Percentiles rank a stretch among this genome's conserved stretches.
These are phyloP conservation scores for Fusarium tjaetaba DNA, from an alignment of 2,329 filamentous ascomycete species.

Conservation along the genomic window DNA sequence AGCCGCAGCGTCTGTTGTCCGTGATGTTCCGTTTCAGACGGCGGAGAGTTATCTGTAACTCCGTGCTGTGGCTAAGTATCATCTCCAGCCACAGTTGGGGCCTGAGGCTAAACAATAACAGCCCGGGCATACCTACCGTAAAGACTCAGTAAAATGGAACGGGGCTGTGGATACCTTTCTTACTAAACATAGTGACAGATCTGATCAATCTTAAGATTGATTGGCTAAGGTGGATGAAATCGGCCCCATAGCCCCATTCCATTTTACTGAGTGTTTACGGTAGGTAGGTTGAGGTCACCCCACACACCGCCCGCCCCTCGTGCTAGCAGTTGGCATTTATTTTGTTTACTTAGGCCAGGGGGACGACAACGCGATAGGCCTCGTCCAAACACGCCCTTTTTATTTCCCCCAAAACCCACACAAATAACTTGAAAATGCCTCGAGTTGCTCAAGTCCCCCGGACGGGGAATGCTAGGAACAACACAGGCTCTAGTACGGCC, in stretches of 20 bases:
- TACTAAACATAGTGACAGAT: too few species aligned
- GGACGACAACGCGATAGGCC: slow-evolving; percentile 42
- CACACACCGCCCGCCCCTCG: slow-evolving; percentile 17
- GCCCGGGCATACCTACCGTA: not conserved
- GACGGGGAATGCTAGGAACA: slow-evolving; percentile 57
- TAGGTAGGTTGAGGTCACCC: slow-evolving; percentile 13
- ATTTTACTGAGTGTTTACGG: too few species aligned
- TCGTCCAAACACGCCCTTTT: slow-evolving; percentile 31
- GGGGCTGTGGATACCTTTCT: too few species aligned
- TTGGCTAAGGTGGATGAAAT: too few species aligned
- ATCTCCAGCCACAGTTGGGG: slow-evolving; percentile 20
- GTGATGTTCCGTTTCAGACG: slow-evolving; percentile 27
- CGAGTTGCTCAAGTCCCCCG: slow-evolving; percentile 66
- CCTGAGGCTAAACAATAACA: slow-evolving; percentile 30
- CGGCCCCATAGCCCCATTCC: too few species aligned
- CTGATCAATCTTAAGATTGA: too few species aligned
- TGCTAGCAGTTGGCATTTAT: slow-evolving; percentile 33
- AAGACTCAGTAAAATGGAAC: too few species aligned
- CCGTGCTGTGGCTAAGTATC: not conserved
- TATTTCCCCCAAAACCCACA: slow-evolving; percentile 29
- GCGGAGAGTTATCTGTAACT: slow-evolving; percentile 11
- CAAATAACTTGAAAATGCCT: slow-evolving; percentile 58
- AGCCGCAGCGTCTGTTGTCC: slow-evolving; percentile 3
- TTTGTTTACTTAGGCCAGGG: slow-evolving; percentile 46
- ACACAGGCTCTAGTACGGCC: slow-evolving; percentile 57